Conservation (phyloP, 2,329 filamentous ascomycete species). For the Exophiala dermatitidis region DNA sequence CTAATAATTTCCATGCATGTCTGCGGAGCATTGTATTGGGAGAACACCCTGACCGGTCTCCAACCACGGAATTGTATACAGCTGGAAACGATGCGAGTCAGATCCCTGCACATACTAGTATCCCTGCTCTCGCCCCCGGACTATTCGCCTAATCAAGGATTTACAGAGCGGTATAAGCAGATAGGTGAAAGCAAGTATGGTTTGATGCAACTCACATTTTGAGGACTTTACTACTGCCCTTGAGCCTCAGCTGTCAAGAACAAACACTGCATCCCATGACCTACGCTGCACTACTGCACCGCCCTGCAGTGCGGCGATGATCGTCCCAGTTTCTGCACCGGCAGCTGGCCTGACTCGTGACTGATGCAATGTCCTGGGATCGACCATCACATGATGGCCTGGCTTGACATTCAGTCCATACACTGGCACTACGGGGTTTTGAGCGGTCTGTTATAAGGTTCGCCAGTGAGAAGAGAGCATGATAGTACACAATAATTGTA, state of each 20-base stretch:
- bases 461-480: background rate
- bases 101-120: background rate
- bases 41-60: background rate
- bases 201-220: background rate
- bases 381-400: background rate
- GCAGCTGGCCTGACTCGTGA: no score
- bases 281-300: background rate
- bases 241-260: no score
- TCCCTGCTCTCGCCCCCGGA: background rate
- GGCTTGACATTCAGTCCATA: no score
- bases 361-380: background rate
- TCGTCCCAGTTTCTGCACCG: no score
- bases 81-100: background rate
- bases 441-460: background rate
- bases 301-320: no score
- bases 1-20: no score
- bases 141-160: background rate
- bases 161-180: no score
- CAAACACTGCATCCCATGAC: background rate
- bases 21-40: background rate
- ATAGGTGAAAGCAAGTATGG: background rate
- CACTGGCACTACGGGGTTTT: background rate
- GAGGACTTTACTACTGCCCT: background rate
- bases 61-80: no score
- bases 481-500: conserved; percentile 8